These are phyloP conservation scores for Vigna mungo DNA, from an alignment of 306 rosid species.

Conservation along the genomic window DNA sequence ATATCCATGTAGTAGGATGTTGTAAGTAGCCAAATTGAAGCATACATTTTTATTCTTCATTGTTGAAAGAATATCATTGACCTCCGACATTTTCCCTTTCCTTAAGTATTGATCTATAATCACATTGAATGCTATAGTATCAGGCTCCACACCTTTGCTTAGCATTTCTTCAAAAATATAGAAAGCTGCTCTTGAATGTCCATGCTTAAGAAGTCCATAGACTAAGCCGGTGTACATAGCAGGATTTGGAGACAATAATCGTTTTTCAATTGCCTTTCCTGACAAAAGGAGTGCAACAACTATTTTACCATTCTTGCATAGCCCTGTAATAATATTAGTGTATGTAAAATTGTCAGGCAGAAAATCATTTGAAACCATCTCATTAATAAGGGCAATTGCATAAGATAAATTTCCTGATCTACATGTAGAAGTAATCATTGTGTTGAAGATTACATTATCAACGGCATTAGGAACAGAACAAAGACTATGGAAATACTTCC, in stretches of 20 bases:
- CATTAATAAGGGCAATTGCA: conserved; percentile 62
- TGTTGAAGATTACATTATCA: conserved; percentile 70
- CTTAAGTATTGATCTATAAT: conserved; percentile 65
- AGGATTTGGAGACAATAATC: conserved; percentile 55
- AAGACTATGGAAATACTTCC: conserved; percentile 53
- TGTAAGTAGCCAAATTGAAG: conserved; percentile 68
- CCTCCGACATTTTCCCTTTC: conserved; percentile 63
- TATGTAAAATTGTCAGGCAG: conserved; percentile 67
- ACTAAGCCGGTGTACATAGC: conserved; percentile 63
- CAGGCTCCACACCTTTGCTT: conserved; percentile 60
- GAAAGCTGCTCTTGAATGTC: conserved; percentile 68
- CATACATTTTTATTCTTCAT: conserved; percentile 55
- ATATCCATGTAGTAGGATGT: conserved; percentile 77
- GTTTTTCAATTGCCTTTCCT: conserved; percentile 59
- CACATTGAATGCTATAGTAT: conserved; percentile 62
- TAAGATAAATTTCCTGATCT: conserved; percentile 62
- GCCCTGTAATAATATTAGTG: conserved; percentile 64
- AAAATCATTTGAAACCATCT: conserved; percentile 66
- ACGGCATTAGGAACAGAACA: conserved; percentile 55
- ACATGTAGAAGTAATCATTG: conserved; percentile 59
- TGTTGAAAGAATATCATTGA: conserved; percentile 55
- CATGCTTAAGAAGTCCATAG: conserved; percentile 71
- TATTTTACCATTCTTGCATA: conserved; percentile 65
- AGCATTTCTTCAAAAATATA: conserved; percentile 73
- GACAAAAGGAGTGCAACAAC: conserved; percentile 66